These are phyloP conservation scores for Mentha longifolia DNA, from an alignment of 257 asterid genomes.

Conservation along the genomic window DNA sequence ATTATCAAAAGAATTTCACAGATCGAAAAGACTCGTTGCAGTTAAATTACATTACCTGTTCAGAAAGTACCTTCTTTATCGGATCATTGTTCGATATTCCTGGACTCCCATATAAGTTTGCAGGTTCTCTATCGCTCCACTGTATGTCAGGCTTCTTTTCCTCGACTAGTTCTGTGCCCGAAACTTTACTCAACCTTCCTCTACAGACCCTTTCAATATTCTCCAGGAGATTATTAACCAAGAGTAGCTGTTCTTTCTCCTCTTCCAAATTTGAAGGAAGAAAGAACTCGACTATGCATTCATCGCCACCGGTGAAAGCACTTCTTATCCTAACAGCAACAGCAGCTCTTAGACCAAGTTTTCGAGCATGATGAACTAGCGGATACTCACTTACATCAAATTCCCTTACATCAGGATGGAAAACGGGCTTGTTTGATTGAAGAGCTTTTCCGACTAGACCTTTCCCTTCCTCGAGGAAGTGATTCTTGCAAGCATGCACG, in stretches of 20 bases:
- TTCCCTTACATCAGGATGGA: constrained; percentile 60
- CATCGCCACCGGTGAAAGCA: constrained; percentile 54
- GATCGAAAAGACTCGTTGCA: not conserved
- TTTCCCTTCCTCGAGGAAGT: constrained; percentile 72
- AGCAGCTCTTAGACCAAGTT: constrained; percentile 63
- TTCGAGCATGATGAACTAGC: constrained; percentile 86
- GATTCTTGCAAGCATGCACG: constrained; percentile 62
- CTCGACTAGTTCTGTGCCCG: constrained; percentile 45
- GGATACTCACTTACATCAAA: constrained; percentile 73
- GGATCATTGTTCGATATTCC: constrained; percentile 28
- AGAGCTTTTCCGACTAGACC: constrained; percentile 81
- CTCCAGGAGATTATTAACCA: constrained; percentile 54
- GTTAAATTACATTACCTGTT: not conserved
- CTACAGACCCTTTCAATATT: constrained; percentile 61
- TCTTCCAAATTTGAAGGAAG: constrained; percentile 58
- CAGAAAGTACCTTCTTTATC: constrained; percentile 41
- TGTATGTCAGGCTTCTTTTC: constrained; percentile 34
- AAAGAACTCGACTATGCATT: constrained; percentile 74
- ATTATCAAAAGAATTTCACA: not conserved
- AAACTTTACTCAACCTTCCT: constrained; percentile 57
- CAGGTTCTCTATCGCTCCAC: constrained; percentile 21
- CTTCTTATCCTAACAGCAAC: constrained; percentile 75
- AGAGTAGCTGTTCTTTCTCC: constrained; percentile 53
- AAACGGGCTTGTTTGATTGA: constrained; percentile 64
- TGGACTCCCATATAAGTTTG: constrained; percentile 30